phyloP scores from a whole-genome alignment of 768 basidiomycete species.

The Russula abietina region DNA sequence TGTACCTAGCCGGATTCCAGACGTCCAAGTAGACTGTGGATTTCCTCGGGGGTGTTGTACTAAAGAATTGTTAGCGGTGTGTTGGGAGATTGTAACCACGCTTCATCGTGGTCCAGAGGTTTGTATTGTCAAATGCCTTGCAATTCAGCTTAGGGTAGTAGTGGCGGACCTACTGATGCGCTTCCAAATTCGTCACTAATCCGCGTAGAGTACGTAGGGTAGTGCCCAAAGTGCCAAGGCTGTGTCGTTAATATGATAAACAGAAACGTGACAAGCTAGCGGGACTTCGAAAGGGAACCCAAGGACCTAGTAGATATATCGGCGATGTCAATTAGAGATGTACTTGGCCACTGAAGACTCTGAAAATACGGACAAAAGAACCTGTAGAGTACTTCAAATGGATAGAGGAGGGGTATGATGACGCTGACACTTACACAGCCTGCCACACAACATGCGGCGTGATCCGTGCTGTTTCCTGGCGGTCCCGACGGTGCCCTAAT shows the following conservation, averaged over 20 bases:
- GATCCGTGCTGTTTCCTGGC: slow-evolving; percentile 4
- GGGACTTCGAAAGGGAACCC: background rate
- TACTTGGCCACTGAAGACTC: background rate
- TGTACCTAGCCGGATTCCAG: background rate
- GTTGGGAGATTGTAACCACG: background rate
- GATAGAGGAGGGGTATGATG: background rate
- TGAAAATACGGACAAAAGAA: background rate
- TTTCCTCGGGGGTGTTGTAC: no score
- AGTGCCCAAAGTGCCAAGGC: background rate
- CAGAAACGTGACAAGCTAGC: background rate
- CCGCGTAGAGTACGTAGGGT: no score
- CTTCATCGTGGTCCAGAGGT: background rate
- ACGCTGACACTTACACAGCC: no score
- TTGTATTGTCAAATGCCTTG: no score
- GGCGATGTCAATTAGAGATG: background rate
- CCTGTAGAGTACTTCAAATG: background rate
- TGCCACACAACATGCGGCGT: background rate
- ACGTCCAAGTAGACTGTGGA: background rate
- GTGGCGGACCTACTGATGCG: no score
- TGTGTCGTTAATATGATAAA: background rate
- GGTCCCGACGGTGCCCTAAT: background rate
- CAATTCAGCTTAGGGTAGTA: no score
- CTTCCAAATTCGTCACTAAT: no score
- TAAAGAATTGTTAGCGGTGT: background rate
- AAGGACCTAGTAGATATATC: background rate